Conservation (phyloP, 208 protist species). For the Trypanosoma brucei region DNA sequence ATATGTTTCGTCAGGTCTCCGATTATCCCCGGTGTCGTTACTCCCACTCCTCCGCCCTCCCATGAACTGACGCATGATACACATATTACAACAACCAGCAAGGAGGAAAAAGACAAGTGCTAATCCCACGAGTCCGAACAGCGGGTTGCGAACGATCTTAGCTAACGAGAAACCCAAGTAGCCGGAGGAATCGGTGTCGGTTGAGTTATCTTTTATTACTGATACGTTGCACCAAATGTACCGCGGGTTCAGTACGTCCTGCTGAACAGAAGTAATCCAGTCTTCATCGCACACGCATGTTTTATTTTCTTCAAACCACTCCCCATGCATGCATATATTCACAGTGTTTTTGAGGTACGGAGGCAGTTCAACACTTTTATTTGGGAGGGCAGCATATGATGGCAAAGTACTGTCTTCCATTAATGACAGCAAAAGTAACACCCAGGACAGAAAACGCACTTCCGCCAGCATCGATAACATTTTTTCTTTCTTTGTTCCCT, state of each 20-base stretch:
- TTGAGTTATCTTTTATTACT: not conserved
- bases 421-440: too few relatives aligned
- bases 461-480: too few relatives aligned
- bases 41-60: too few relatives aligned
- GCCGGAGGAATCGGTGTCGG: not conserved
- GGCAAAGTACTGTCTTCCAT: too few relatives aligned
- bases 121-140: not conserved
- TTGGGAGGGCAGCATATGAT: too few relatives aligned
- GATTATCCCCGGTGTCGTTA: too few relatives aligned
- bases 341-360: not conserved
- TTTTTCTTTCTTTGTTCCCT: too few relatives aligned
- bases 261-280: slow-evolving; percentile 26
- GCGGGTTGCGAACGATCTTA: not conserved
- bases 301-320: slow-evolving; percentile 16
- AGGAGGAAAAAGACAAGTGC: too few relatives aligned
- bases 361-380: slow-evolving; percentile 19
- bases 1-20: too few relatives aligned
- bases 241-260: slow-evolving; percentile 20
- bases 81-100: too few relatives aligned
- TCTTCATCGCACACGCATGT: slow-evolving; percentile 27
- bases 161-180: not conserved
- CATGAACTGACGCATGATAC: too few relatives aligned
- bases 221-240: slow-evolving; percentile 26
- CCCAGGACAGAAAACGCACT: too few relatives aligned
- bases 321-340: slow-evolving; percentile 33